Evolutionary conservation across 257 asterid genomes (phyloP).

Genomic region (Ehretia macrophylla): DNA sequence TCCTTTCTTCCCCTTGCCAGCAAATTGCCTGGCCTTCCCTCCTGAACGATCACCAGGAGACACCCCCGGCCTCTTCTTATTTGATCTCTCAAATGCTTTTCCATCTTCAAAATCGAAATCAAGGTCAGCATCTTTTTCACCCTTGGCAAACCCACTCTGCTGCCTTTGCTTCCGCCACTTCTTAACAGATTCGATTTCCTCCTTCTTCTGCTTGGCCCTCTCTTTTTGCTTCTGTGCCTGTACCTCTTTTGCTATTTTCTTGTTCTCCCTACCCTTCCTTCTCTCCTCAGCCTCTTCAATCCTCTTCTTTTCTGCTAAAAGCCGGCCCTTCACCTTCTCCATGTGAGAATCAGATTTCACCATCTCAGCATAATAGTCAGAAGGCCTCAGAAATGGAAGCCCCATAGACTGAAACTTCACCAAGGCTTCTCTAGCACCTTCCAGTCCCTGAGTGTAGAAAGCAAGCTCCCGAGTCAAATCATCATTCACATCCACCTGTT

Average conservation of each 20-base stretch:
- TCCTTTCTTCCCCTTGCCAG: conserved; percentile 45
- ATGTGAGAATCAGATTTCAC: conserved; percentile 81
- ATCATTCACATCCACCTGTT: conserved; percentile 76
- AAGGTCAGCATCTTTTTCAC: conserved; percentile 44
- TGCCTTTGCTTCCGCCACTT: conserved; percentile 95
- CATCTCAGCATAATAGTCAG: conserved; percentile 93
- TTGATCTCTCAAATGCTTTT: conserved; percentile 48
- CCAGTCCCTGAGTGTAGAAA: conserved; percentile 82
- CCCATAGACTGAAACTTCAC: conserved; percentile 53
- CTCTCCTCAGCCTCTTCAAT: conserved; percentile 90
- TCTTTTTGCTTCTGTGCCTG: conserved; percentile 75
- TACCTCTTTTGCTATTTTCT: conserved; percentile 78
- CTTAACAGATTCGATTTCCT: conserved; percentile 80
- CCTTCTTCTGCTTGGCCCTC: conserved; percentile 85
- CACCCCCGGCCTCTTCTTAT: conserved; percentile 68
- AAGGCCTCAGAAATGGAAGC: conserved; percentile 67
- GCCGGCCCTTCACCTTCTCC: conserved; percentile 86
- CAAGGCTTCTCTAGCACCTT: conserved; percentile 67
- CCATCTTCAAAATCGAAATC: conserved; percentile 68
- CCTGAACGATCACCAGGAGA: conserved; percentile 88
- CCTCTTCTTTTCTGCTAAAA: conserved; percentile 71
- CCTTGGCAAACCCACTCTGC: conserved; percentile 54
- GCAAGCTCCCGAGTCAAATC: conserved; percentile 77
- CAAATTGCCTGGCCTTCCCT: conserved; percentile 45
- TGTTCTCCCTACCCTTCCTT: conserved; percentile 76